phyloP scores from a whole-genome alignment of 2,329 filamentous ascomycete species.

The Aspergillus pseudotamarii region DNA sequence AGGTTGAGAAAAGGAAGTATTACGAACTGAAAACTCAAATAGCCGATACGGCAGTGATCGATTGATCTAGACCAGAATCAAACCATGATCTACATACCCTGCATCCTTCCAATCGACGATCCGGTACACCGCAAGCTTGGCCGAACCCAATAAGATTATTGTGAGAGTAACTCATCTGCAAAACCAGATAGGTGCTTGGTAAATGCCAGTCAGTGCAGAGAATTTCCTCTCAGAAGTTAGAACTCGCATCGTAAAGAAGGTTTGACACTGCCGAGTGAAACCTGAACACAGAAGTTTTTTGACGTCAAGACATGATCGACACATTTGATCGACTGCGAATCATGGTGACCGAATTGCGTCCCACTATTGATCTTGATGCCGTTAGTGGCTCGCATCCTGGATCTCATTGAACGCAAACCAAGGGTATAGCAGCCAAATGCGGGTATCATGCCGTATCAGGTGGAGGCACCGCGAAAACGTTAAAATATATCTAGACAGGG shows the following conservation, averaged over 20 bases:
- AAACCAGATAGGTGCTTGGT: background rate
- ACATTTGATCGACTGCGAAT: background rate
- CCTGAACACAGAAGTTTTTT: background rate
- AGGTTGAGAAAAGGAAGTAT: background rate
- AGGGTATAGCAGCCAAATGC: background rate
- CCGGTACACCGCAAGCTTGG: background rate
- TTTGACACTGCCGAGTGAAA: background rate
- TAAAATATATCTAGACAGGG: background rate
- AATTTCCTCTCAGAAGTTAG: too few species aligned
- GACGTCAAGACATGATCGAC: background rate
- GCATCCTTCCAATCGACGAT: background rate
- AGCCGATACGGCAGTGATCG: background rate
- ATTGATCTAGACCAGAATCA: background rate
- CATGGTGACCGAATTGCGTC: background rate
- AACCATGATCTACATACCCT: background rate
- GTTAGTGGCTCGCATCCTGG: background rate
- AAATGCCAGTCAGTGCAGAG: background rate
- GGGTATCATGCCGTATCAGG: background rate
- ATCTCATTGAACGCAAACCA: background rate
- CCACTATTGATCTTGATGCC: background rate
- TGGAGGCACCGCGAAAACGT: background rate
- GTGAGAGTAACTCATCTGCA: background rate
- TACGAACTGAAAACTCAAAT: background rate
- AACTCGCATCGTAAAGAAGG: background rate
- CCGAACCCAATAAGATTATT: background rate